Evolutionary conservation across 805 yeast genomes (phyloP), one percentile per base, ranked within the genome.

Genomic region (Lipomyces lipofer): DNA sequence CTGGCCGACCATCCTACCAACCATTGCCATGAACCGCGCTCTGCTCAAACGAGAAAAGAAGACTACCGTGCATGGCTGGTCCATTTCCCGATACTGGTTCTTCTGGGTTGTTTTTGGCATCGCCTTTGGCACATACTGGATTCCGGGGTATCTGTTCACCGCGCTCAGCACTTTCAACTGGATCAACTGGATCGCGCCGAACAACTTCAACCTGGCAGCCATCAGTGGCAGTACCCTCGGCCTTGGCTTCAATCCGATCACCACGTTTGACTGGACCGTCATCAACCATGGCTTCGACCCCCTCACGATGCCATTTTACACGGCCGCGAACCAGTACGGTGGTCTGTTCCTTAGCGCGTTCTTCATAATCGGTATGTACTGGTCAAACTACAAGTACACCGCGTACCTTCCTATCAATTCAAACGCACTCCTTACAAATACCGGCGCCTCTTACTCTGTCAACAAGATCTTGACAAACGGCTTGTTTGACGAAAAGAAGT

Each of bases 221-320:
- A 71, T 85, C 15, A 84, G 84, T 62, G 91, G 91, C 49, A 73
- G 79, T 6, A 59, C 70, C 10, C 70, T 77, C 28, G 86, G 86
- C 24, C 69, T 83, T 55, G 85, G 85, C 29, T 64, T 48, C 59
- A 33, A 40, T 67, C 72, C 50, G 69, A 66, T 57, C 63, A 21
- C 58, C 2, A 13, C 71, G 76, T 65, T 61, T 77, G 82, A 66
- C 72, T 77, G 88, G 87, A 78, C 78, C 63, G 80, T 80, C 64
- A 72, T 84, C 36, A 78, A 83, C 9, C 72, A 73, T 35, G 13
- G 24, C 21, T 27, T 12, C 24, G 38, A 35, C 70, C 72, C 25
- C 71, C 75, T 59, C 38, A 62, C 39, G 63, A 64, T 38, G 65
- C 75, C 30, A 75, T 77, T 62, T 58, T 73, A 8, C 78, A 76